A percentile compares a stretch with the other conserved stretches of the same genome.
Evolutionary conservation across 192 early-diverging fungal genomes (phyloP).

Genomic region (Rhizophagus prolifer): DNA sequence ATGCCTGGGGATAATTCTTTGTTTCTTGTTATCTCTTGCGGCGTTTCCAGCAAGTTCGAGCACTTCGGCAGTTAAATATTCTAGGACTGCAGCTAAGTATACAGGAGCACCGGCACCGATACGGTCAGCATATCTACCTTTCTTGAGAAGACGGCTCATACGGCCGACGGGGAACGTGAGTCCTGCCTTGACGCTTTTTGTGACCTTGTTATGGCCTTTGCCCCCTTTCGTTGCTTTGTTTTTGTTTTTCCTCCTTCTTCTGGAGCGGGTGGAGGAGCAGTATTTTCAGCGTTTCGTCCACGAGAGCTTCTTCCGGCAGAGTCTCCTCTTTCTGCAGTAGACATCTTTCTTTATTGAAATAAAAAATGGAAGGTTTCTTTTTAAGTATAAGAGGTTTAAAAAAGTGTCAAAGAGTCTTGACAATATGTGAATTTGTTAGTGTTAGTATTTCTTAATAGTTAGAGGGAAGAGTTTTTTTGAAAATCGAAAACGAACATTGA

Average conservation of each 20-base stretch:
- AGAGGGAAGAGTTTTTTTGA: background rate
- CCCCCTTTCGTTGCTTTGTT: background rate
- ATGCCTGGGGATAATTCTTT: constrained; percentile 88
- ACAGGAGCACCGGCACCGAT: constrained; percentile 88
- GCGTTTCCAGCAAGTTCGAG: constrained; percentile 91
- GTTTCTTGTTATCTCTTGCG: constrained; percentile 88
- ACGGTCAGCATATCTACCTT: constrained; percentile 86
- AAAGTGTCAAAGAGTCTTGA: background rate
- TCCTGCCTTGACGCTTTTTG: constrained; percentile 63
- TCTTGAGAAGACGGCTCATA: constrained; percentile 84
- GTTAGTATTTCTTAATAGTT: too few relatives aligned
- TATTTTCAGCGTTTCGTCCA: background rate
- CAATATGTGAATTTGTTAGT: too few relatives aligned
- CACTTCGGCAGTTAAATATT: constrained; percentile 90
- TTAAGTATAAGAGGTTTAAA: background rate
- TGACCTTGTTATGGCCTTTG: background rate
- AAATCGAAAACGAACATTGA: background rate
- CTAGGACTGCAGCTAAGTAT: constrained; percentile 88
- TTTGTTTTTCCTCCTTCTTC: background rate
- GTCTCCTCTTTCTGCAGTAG: background rate
- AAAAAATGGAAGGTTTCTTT: background rate
- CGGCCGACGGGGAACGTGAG: constrained; percentile 91
- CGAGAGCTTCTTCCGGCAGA: background rate
- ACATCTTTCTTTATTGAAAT: background rate
- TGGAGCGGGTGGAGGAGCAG: background rate